Conservation (phyloP, 177 flowering plant genomes). For the Vitis hybrid region DNA sequence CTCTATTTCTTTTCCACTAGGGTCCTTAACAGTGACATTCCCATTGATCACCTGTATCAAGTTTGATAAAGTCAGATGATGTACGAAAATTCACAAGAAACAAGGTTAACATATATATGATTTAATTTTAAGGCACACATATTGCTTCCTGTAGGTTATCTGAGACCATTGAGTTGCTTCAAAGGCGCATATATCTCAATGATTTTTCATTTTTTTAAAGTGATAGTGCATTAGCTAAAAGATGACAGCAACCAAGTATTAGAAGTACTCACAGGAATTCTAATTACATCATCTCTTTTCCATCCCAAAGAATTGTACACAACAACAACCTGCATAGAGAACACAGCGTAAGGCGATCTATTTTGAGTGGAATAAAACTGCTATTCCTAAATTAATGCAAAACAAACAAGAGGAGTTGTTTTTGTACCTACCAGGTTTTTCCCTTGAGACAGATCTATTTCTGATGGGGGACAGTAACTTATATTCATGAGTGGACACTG, state of each 20-base stretch:
- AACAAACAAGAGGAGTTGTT: neutral
- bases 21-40: conserved; percentile 59
- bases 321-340: conserved; percentile 57
- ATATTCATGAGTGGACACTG: conserved; percentile 94
- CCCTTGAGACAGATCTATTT: conserved; percentile 51
- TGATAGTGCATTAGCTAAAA: too few species aligned
- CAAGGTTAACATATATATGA: neutral
- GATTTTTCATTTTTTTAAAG: neutral
- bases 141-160: too few species aligned
- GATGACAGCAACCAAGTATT: neutral
- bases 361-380: neutral
- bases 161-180: too few species aligned
- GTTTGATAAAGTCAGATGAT: conserved; percentile 8
- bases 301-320: conserved; percentile 92
- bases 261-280: conserved; percentile 73
- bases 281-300: conserved; percentile 79
- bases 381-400: neutral
- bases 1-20: conserved; percentile 63
- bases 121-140: neutral
- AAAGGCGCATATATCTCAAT: too few species aligned
- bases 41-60: conserved; percentile 59
- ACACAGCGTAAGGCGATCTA: neutral
- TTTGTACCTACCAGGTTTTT: conserved; percentile 62
- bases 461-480: conserved; percentile 93
- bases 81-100: neutral